Conservation (phyloP, 2,329 filamentous ascomycete species). For the Dothiorella sarmentorum region DNA sequence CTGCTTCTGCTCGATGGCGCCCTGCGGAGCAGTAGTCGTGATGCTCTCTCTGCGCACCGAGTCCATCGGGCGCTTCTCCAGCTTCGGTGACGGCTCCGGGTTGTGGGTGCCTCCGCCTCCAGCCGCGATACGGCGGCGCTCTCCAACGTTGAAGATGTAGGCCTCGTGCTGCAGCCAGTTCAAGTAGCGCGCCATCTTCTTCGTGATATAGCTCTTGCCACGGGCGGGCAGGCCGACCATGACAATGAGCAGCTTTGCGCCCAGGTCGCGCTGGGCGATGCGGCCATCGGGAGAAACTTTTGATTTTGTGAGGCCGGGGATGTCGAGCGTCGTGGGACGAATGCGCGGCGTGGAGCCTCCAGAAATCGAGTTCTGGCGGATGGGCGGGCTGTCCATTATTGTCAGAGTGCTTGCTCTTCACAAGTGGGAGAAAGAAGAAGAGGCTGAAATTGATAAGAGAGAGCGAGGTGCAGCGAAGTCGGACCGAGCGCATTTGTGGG, state of each 20-base stretch:
- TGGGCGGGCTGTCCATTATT: conserved; percentile 54
- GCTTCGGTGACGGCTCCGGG: conserved; percentile 6
- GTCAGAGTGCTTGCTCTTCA: conserved; percentile 18
- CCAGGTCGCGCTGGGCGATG: conserved; percentile 90
- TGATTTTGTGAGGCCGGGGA: conserved; percentile 92
- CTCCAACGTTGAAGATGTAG: conserved; percentile 95
- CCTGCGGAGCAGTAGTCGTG: conserved; percentile 21
- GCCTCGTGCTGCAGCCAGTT: conserved; percentile 98
- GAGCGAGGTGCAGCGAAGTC: conserved; percentile 15
- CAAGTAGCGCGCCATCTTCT: conserved; percentile 92
- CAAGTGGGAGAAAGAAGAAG: conserved; percentile 18
- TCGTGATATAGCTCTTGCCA: conserved; percentile 98
- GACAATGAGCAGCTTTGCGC: conserved; percentile 92
- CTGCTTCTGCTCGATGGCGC: conserved; percentile 24
- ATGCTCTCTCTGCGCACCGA: conserved; percentile 23
- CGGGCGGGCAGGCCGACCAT: conserved; percentile 96
- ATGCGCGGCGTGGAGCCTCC: conserved; percentile 68
- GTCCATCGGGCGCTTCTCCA: conserved; percentile 4
- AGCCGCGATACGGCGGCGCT: conserved; percentile 77
- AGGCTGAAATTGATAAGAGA: conserved; percentile 16
- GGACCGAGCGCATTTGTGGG: conserved; percentile 18
- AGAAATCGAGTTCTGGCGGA: conserved; percentile 67
- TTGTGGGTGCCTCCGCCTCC: conserved; percentile 45
- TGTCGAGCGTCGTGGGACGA: conserved; percentile 92
- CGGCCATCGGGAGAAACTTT: conserved; percentile 93